A percentile compares a stretch with the other conserved stretches of the same genome.
phyloP scores from a whole-genome alignment of 139 green algal species.

The Diplosphaera chodatii region DNA sequence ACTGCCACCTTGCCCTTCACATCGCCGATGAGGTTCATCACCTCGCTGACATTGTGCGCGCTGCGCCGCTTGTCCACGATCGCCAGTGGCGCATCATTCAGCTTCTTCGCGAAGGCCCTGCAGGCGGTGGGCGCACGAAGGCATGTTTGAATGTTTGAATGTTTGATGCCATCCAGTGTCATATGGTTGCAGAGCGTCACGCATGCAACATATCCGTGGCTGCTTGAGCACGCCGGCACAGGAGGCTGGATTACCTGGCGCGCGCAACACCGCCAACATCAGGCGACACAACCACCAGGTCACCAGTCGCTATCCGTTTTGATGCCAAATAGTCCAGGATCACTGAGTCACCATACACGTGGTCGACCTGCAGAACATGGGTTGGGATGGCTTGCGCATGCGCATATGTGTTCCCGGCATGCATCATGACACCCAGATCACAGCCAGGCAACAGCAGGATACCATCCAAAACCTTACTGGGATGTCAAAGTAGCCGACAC shows the following conservation, averaged over 20 bases:
- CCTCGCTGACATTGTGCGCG: constrained; percentile 95
- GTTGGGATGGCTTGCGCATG: no score
- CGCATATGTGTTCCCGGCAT: no score
- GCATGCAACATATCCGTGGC: no score
- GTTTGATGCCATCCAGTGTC: no score
- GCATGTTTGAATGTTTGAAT: no score
- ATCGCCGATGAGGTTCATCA: constrained; percentile 99
- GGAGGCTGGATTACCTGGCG: constrained; percentile 55
- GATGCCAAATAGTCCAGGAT: constrained; percentile 97
- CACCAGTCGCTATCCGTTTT: constrained; percentile 83
- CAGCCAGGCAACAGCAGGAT: no score
- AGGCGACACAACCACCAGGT: constrained; percentile 93
- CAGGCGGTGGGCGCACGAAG: no score
- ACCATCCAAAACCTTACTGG: constrained; percentile 56
- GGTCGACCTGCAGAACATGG: constrained; percentile 67
- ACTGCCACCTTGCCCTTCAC: constrained; percentile 96
- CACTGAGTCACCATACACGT: constrained; percentile 86
- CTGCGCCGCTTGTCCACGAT: constrained; percentile 97
- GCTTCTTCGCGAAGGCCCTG: constrained; percentile 97
- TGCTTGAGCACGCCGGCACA: no score
- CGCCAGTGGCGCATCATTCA: constrained; percentile 94
- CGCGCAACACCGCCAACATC: constrained; percentile 97
- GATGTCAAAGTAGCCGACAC: constrained; percentile 98
- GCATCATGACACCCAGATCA: no score
- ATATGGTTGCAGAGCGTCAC: no score